A percentile compares a stretch with the other conserved stretches of the same genome.
These are phyloP conservation scores for Saccharomyces hybrid DNA, from an alignment of 1,139 yeast species.

Conservation along the genomic window DNA sequence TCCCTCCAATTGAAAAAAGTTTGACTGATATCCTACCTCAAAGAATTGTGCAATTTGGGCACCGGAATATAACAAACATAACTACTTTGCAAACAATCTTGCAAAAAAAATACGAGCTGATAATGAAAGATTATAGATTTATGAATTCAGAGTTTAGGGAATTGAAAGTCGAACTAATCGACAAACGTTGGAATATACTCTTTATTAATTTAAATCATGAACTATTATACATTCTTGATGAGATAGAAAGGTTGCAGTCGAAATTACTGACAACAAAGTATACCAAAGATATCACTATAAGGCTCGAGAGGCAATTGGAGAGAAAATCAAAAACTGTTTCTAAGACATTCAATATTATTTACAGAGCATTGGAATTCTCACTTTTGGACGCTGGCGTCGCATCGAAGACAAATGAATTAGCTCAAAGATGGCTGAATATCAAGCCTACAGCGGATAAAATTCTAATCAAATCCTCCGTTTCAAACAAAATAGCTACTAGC, in stretches of 20 bases:
- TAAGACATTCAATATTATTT: constrained; percentile 33
- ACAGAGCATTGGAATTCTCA: constrained; percentile 35
- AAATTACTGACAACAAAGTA: constrained; percentile 8
- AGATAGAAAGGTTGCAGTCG: constrained; percentile 31
- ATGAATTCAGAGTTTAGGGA: constrained; percentile 36
- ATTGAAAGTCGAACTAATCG: constrained; percentile 43
- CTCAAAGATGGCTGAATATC: constrained; percentile 32
- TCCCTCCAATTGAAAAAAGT: constrained; percentile 40
- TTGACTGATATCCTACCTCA: constrained; percentile 47
- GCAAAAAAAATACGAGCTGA: constrained; percentile 35
- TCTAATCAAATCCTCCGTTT: constrained; percentile 11
- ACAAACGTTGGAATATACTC: constrained; percentile 48
- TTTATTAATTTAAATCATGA: constrained; percentile 41
- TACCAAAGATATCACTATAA: constrained; percentile 8
- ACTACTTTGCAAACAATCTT: constrained; percentile 25
- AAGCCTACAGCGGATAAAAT: constrained; percentile 25
- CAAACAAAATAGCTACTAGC: background rate
- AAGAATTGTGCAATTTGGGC: constrained; percentile 38
- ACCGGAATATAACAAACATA: constrained; percentile 15
- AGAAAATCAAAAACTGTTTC: constrained; percentile 28
- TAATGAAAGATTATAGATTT: constrained; percentile 37
- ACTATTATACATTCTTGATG: constrained; percentile 30
- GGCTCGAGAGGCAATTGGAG: constrained; percentile 22
- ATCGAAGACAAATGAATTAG: constrained; percentile 30
- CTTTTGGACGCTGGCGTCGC: constrained; percentile 31